Evolutionary conservation across 768 basidiomycete genomes (phyloP).

Genomic region (Lactifluus echinatus): DNA sequence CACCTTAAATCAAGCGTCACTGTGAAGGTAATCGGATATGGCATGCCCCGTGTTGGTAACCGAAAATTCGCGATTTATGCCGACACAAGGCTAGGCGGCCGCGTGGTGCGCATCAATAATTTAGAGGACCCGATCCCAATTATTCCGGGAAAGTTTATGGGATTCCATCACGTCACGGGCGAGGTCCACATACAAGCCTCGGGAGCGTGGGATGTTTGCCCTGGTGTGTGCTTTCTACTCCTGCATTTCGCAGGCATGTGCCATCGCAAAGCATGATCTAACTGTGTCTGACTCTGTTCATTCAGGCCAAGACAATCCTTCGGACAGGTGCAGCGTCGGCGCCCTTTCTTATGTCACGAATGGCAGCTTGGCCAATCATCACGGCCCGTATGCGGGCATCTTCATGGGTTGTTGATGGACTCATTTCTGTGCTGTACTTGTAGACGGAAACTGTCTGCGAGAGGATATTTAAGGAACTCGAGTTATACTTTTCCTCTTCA

Average conservation of each 20-base stretch:
- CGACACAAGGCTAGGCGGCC: background rate
- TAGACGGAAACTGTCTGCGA: no score
- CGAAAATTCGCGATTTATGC: background rate
- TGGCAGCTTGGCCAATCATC: slow-evolving; percentile 23
- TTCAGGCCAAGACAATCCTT: slow-evolving; percentile 53
- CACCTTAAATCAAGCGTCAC: no score
- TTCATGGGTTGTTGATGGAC: slow-evolving; percentile 19
- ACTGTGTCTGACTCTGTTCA: background rate
- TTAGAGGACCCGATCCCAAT: slow-evolving; percentile 31
- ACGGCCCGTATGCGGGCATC: slow-evolving; percentile 19
- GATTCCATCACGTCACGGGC: slow-evolving; percentile 37
- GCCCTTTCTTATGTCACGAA: slow-evolving; percentile 43
- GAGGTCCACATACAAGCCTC: slow-evolving; percentile 35
- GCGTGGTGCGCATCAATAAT: background rate
- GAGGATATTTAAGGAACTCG: no score
- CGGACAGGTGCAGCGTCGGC: slow-evolving; percentile 42
- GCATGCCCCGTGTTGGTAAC: slow-evolving; percentile 10
- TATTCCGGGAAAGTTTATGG: slow-evolving; percentile 30
- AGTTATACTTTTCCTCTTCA: no score
- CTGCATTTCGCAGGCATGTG: no score
- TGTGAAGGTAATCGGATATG: slow-evolving; percentile 1
- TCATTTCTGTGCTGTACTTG: no score
- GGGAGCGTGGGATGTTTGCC: slow-evolving; percentile 45
- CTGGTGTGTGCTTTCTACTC: slow-evolving; percentile 29
- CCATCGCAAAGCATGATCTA: no score